Evolutionary conservation across 2,329 filamentous ascomycete genomes (phyloP).

Genomic region (Fusarium abutilonis): DNA sequence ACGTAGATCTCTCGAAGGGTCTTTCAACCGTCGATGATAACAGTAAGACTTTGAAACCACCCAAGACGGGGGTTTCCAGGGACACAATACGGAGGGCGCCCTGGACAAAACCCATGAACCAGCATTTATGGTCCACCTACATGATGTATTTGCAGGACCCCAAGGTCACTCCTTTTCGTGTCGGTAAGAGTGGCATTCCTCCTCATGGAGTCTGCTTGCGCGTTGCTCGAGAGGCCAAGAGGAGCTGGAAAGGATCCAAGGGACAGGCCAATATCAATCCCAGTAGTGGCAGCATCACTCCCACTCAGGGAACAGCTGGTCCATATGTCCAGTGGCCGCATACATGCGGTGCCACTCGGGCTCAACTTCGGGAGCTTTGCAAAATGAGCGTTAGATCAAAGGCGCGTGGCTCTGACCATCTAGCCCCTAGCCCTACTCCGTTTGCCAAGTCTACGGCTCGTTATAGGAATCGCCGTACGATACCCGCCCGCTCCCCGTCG

Average conservation of each 20-base stretch:
- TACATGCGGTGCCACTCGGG: constrained; percentile 69
- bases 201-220: constrained; percentile 72
- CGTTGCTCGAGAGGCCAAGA: constrained; percentile 72
- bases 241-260: constrained; percentile 72
- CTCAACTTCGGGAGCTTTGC: constrained; percentile 71
- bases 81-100: constrained; percentile 60
- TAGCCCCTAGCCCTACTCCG: constrained; percentile 65
- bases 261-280: constrained; percentile 47
- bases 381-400: constrained; percentile 62
- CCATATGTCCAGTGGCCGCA: constrained; percentile 71
- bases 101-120: constrained; percentile 73
- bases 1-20: constrained; percentile 39
- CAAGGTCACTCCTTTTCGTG: constrained; percentile 71
- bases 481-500: constrained; percentile 57
- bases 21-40: constrained; percentile 46
- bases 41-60: constrained; percentile 47
- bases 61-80: constrained; percentile 26
- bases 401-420: constrained; percentile 57
- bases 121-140: constrained; percentile 73
- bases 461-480: constrained; percentile 60
- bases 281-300: constrained; percentile 66
- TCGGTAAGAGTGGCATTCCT: constrained; percentile 71
- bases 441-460: constrained; percentile 63
- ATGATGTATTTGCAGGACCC: constrained; percentile 72
- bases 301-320: constrained; percentile 57